Conservation (phyloP, 257 asterid genomes). For the Rauvolfia tetraphylla region DNA sequence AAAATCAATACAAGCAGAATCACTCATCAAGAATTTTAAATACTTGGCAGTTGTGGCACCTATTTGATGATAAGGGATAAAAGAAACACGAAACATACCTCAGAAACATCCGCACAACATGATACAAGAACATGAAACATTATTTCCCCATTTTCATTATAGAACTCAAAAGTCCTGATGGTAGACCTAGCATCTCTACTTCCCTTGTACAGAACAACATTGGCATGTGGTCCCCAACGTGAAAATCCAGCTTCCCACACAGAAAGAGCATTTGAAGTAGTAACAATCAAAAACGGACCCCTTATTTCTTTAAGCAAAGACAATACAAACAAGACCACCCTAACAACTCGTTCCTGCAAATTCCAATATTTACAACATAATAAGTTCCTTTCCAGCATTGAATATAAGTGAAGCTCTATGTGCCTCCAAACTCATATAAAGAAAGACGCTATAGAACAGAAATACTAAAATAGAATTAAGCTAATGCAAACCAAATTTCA, state of each 20-base stretch:
- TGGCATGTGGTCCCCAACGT: constrained; percentile 12
- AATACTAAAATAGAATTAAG: background rate
- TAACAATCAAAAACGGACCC: constrained; percentile 26
- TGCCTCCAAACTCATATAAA: background rate
- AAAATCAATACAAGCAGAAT: background rate
- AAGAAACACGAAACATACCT: constrained; percentile 23
- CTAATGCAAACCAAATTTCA: background rate
- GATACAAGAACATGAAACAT: constrained; percentile 39
- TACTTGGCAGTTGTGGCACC: background rate
- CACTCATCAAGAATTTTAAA: background rate
- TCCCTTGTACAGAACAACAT: constrained; percentile 28
- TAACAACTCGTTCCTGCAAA: constrained; percentile 27
- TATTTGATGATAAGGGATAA: constrained; percentile 4
- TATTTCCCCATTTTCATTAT: constrained; percentile 22
- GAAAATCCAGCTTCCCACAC: constrained; percentile 36
- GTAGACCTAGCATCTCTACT: constrained; percentile 19
- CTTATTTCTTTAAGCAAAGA: constrained; percentile 20
- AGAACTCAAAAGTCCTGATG: constrained; percentile 28
- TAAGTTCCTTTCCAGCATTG: background rate
- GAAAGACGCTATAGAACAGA: background rate
- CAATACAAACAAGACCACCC: constrained; percentile 23
- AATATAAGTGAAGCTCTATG: background rate
- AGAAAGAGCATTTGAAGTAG: constrained; percentile 23
- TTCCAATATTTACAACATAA: background rate
- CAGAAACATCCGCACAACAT: constrained; percentile 13